Base-by-base conservation (phyloP, 495 filamentous ascomycete genomes). In the Tuber brumale region DNA sequence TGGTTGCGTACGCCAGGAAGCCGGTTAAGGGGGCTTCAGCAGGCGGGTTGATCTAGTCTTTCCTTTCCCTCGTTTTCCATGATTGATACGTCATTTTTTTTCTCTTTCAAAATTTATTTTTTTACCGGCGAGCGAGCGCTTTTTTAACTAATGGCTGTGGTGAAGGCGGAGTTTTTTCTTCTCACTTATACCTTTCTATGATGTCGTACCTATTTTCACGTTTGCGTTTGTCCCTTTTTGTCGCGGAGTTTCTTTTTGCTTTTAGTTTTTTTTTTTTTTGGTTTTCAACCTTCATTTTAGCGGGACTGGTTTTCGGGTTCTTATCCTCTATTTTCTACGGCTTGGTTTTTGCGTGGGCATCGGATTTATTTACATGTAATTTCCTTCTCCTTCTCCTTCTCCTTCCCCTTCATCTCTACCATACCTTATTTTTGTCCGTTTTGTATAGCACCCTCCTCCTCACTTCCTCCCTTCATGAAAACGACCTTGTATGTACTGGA, bases 1-100 rank as follows among this genome's bases (percentile, higher is more conserved):
- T 96, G 81, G 93, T 98, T 78, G 95, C 93, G 76, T 92, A 97
- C 82, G 94, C 95, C 51, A 91, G 93, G 85, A 95, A 95, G 82
- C 92, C 92, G 8, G 45, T 81, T 42, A 81, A 70, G 57, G 44
- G 73, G n/a, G 43, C 71, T 37, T 45, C 78, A 35, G 77, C 73
- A 31, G 48, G 78, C 19, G 61, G 57, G 27, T 66, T 66, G 57
- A 66, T 66, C 57, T 66, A 66, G 18, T 18, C 27, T 27, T 31
- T 66, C 31, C 27, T 66, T 19, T 16, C 27, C 57, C 57, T 35
- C 14, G 57, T 35, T 27, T 61, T 14, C 51, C 5, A 61, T 27
- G 7, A 57, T n/a, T 48, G 48, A 57, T 57, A 14, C 48, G 21
- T 57, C 23, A 12, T 31, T 66, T 66, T 31, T 18, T 18, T 66